Evolutionary conservation across 2,329 filamentous ascomycete genomes (phyloP), one percentile per base, ranked within the genome.

Genomic region (Talaromyces amestolkiae): DNA sequence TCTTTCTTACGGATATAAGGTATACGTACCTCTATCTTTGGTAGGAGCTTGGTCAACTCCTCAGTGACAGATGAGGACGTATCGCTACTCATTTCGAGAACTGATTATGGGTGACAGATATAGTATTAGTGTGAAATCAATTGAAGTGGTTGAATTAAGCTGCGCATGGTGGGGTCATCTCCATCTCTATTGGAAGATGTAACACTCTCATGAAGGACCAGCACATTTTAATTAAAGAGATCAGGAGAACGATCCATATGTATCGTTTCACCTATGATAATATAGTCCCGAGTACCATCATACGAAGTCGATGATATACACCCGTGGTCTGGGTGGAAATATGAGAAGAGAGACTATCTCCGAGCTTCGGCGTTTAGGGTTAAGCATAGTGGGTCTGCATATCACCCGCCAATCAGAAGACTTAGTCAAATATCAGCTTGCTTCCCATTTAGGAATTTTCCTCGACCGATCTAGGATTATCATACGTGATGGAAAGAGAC

Each of bases 11-110:
- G 35, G 35, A 37, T 31, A 31, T 31, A 31, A 9, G 35, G 8
- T 37, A 37, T 37, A 37, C 35, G 13, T 70, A 78, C 76, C 72
- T 79, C 77, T 43, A 78, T 70, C 61, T 79, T 78, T 6, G 77
- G 77, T 7, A 79, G 66, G 10, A 69, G 67, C 65, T 70, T 74
- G 3, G 74, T 76, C 47, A 78, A 79, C 10, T 53, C 58, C 33
- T 65, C 54, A 45, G 73, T 72, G n/a, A 78, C 75, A 8, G 69
- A 35, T 4, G 39, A 19, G 35, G 53, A 61, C 24, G 5, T 2
- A n/a, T 33, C 17, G 13, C 35, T 37, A n/a, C 8, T 24, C 51
- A 63, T 63, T 10, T 33, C 24, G 2, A 15, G 9, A 19, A 9
- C 9, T 9, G 6, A 27, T 7, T 19, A 33, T 35, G 37, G 19